These are phyloP conservation scores for Diaporthe batatas DNA, from an alignment of 2,329 filamentous ascomycete genomes.

Conservation along the genomic window DNA sequence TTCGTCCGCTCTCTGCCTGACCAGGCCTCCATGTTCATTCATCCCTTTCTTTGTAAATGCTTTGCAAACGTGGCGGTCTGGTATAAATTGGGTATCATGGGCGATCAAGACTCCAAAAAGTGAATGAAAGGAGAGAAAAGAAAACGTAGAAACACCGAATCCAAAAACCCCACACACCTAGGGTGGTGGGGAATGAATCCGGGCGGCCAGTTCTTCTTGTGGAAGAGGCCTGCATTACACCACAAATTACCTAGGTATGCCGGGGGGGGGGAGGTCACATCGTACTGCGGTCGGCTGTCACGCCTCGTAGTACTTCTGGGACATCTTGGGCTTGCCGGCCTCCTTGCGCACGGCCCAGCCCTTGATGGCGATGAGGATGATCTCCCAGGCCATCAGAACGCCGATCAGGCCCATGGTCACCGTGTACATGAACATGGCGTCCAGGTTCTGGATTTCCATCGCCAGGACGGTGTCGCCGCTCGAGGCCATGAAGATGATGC, in stretches of 20 bases:
- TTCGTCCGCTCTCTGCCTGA: background rate
- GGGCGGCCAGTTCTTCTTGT: background rate
- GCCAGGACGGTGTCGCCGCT: slow-evolving; percentile 80
- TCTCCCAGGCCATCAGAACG: slow-evolving; percentile 87
- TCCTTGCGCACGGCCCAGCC: slow-evolving; percentile 80
- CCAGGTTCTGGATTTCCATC: slow-evolving; percentile 82
- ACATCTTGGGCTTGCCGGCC: slow-evolving; percentile 43
- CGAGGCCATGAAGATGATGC: slow-evolving; percentile 90
- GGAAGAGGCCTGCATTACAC: background rate
- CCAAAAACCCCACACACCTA: background rate
- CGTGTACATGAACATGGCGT: slow-evolving; percentile 95
- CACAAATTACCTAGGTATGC: background rate
- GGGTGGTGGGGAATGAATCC: background rate
- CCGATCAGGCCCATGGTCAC: slow-evolving; percentile 87
- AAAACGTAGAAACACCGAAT: background rate
- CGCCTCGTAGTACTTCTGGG: slow-evolving; percentile 31
- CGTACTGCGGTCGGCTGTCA: background rate
- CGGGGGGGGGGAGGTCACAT: background rate
- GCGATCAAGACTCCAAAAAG: slow-evolving; percentile 24
- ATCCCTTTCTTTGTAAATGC: slow-evolving; percentile 26
- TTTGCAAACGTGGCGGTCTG: slow-evolving; percentile 21
- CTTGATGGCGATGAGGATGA: slow-evolving; percentile 84
- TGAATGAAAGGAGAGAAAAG: slow-evolving; percentile 8
- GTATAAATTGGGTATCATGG: slow-evolving; percentile 42
- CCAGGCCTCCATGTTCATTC: background rate